A percentile compares a stretch with the other conserved stretches of the same genome.
These are phyloP conservation scores for Cyclaneusma minus DNA, from an alignment of 2,329 filamentous ascomycete genomes.

Conservation along the genomic window DNA sequence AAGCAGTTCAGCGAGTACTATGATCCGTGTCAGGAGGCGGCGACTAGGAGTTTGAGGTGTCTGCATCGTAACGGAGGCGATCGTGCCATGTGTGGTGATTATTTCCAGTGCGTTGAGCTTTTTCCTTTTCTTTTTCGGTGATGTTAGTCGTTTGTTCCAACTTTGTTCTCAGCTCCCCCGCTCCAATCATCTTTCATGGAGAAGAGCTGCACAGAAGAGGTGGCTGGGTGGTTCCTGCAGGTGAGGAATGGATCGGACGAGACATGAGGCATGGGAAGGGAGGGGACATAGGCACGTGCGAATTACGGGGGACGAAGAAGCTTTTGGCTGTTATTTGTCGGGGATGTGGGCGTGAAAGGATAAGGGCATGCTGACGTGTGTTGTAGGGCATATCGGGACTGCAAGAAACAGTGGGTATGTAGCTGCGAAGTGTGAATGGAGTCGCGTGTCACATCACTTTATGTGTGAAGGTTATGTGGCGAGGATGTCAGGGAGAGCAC, in stretches of 20 bases:
- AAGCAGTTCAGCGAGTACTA: conserved; percentile 83
- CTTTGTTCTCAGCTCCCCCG: too few species aligned
- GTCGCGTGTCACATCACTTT: too few species aligned
- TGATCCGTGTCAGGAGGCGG: conserved; percentile 91
- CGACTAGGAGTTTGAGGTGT: conserved; percentile 71
- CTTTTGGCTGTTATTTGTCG: too few species aligned
- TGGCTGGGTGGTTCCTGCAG: too few species aligned
- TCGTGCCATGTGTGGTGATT: conserved; percentile 79
- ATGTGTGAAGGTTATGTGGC: background rate
- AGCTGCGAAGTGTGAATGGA: too few species aligned
- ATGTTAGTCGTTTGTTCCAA: conserved; percentile 6
- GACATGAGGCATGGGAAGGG: too few species aligned
- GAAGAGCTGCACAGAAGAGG: too few species aligned
- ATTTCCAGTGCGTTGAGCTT: conserved; percentile 67
- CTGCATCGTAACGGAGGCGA: conserved; percentile 80
- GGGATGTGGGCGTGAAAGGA: background rate
- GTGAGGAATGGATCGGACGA: too few species aligned
- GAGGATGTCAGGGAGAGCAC: conserved; percentile 3
- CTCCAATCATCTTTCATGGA: too few species aligned
- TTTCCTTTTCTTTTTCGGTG: background rate
- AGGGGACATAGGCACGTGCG: too few species aligned
- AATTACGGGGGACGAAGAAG: too few species aligned
- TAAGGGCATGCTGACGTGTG: conserved; percentile 2
- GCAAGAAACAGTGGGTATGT: conserved; percentile 85
- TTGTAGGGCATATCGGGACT: conserved; percentile 74